A percentile compares a stretch with the other conserved stretches of the same genome.
Evolutionary conservation across 2,329 filamentous ascomycete genomes (phyloP).

Genomic region (Xylariaceae sp.): DNA sequence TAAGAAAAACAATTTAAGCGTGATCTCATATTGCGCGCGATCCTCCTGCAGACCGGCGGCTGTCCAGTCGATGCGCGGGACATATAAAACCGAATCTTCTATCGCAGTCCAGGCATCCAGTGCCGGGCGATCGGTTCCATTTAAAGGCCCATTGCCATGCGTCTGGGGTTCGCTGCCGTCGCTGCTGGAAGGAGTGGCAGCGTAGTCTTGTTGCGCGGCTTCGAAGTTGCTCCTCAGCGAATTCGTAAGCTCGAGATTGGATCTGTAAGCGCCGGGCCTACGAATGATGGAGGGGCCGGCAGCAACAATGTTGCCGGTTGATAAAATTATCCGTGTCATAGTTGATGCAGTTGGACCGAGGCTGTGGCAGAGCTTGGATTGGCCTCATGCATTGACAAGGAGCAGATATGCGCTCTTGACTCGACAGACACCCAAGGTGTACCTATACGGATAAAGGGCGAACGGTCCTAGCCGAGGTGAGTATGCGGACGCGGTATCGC

Average conservation of each 20-base stretch:
- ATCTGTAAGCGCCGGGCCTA: constrained; percentile 71
- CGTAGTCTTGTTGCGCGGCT: constrained; percentile 63
- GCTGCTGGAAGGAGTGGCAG: constrained; percentile 28
- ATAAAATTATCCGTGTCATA: constrained; percentile 32
- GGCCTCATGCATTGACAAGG: not conserved
- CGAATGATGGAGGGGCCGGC: constrained; percentile 79
- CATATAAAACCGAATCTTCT: constrained; percentile 59
- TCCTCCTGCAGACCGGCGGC: constrained; percentile 74
- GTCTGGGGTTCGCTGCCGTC: constrained; percentile 22
- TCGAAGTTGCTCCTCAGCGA: constrained; percentile 80
- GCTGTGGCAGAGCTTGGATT: not conserved
- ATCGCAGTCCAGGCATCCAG: constrained; percentile 64
- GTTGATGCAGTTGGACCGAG: not conserved
- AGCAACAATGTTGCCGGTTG: constrained; percentile 69
- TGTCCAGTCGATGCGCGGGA: constrained; percentile 73
- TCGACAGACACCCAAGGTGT: not conserved
- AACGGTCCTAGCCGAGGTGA: too few relatives aligned
- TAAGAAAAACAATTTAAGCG: constrained; percentile 91
- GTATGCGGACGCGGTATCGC: too few relatives aligned
- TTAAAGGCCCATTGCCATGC: constrained; percentile 33
- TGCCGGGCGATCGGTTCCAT: constrained; percentile 29
- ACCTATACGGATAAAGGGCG: too few relatives aligned
- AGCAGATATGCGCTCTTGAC: not conserved
- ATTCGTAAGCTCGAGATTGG: constrained; percentile 88
- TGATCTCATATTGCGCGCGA: constrained; percentile 82